A percentile compares a stretch with the other conserved stretches of the same genome.
These are phyloP conservation scores for Diaporthe helianthi DNA, from an alignment of 2,329 filamentous ascomycete species.

Conservation along the genomic window DNA sequence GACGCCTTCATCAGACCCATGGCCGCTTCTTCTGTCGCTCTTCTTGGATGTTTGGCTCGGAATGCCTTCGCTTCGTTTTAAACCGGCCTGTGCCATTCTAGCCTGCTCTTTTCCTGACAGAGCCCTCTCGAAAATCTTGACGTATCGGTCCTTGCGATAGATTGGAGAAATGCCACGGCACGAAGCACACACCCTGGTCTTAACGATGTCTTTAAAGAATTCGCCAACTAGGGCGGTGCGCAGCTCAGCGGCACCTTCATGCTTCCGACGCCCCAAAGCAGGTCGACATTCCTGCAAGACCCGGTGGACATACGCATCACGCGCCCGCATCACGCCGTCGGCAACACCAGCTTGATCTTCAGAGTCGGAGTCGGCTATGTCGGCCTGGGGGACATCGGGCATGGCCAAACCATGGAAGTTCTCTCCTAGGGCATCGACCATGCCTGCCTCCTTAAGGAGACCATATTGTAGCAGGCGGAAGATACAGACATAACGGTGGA, in stretches of 20 bases:
- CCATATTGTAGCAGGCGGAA: conserved; percentile 86
- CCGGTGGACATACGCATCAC: conserved; percentile 73
- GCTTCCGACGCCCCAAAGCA: conserved; percentile 68
- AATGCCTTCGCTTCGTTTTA: conserved; percentile 75
- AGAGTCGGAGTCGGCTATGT: conserved; percentile 68
- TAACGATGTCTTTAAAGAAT: conserved; percentile 77
- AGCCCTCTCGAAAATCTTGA: conserved; percentile 91
- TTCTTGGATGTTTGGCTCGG: conserved; percentile 53
- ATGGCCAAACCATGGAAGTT: conserved; percentile 53
- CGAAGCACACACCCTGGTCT: conserved; percentile 71
- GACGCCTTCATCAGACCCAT: conserved; percentile 71
- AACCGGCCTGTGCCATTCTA: conserved; percentile 74
- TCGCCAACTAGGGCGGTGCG: conserved; percentile 79
- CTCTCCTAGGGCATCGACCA: conserved; percentile 61
- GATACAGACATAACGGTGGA: conserved; percentile 84
- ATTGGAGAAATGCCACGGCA: conserved; percentile 76
- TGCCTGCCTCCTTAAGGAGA: conserved; percentile 72
- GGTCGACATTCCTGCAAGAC: conserved; percentile 68
- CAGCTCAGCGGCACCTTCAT: conserved; percentile 81
- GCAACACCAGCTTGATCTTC: conserved; percentile 61
- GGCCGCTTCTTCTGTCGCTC: conserved; percentile 46
- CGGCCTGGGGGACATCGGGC: conserved; percentile 49
- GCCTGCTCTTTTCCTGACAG: conserved; percentile 76
- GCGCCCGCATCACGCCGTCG: conserved; percentile 59
- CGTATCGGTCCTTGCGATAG: conserved; percentile 88